These are phyloP conservation scores for Cyclotella kingstonii DNA, from an alignment of 108 stramenopile genomes.

Conservation along the genomic window DNA sequence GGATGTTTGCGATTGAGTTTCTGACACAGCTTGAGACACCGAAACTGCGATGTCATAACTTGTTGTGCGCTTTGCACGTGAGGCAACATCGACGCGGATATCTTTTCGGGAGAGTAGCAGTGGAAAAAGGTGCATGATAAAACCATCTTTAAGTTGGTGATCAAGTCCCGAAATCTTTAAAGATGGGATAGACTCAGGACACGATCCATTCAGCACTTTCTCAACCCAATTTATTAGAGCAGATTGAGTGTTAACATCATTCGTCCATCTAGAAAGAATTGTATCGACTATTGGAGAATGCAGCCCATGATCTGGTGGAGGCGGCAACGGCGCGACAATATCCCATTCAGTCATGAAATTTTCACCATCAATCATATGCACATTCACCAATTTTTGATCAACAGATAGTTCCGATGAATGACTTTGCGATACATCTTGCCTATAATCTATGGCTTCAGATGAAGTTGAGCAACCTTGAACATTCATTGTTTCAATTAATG, in stretches of 20 bases:
- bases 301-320: constrained; percentile 81
- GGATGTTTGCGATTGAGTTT: background rate
- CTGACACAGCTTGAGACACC: constrained; percentile 32
- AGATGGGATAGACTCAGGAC: constrained; percentile 58
- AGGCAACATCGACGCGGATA: constrained; percentile 71
- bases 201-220: constrained; percentile 52
- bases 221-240: constrained; percentile 78
- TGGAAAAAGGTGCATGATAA: constrained; percentile 80
- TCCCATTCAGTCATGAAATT: constrained; percentile 86
- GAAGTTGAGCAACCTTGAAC: too few species aligned
- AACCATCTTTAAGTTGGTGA: constrained; percentile 81
- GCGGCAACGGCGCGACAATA: constrained; percentile 60
- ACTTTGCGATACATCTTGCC: constrained; percentile 20
- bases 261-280: constrained; percentile 70
- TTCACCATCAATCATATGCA: constrained; percentile 76
- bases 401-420: constrained; percentile 20
- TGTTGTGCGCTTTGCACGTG: constrained; percentile 70
- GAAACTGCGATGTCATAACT: constrained; percentile 79
- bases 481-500: constrained; percentile 23
- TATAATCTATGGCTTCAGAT: background rate
- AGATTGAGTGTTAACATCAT: constrained; percentile 55
- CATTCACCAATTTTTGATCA: constrained; percentile 64
- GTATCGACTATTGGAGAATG: constrained; percentile 74
- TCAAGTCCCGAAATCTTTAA: constrained; percentile 76
- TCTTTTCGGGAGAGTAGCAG: constrained; percentile 71